Evolutionary conservation across 768 basidiomycete species (phyloP), one percentile per base, ranked within the genome.

Genomic region (Amylocystis lapponica): DNA sequence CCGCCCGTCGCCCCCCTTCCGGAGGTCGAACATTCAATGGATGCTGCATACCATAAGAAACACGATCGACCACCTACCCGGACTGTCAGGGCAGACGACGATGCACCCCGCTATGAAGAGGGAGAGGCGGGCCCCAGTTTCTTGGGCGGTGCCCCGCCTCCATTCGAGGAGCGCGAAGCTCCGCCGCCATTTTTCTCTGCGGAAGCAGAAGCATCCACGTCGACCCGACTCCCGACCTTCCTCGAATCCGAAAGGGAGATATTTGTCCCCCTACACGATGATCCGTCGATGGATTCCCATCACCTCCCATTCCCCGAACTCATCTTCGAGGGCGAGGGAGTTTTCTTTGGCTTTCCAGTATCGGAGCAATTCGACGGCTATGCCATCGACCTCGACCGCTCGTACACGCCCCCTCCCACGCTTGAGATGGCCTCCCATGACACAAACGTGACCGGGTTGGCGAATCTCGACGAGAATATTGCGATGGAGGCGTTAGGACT

Each of bases 291-390:
- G 23, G 52, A 53, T 26, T 60, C 66, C 37, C 66, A 61, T 26
- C 63, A 57, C 35, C 57, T 50, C 12, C 63, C 61, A 2, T 46
- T 54, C 29, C 42, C 53, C 51, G 62, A 58, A 14, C 61, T 64
- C 22, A 46, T 56, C 23, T 76, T 88, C 39, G 63, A 69, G 12
- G 89, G 89, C 17, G 89, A 92, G 68, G 89, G 89, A n/a, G 56
- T 66, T 5, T 58, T 79, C 11, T 92, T 88, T 63, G 89, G 89
- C 1, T 92, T 92, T 57, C 53, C 65, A 17, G 62, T 79, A 19
- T 70, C 73, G 9, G 75, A 86, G 39, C 87, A 90, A 49, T 92
- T 90, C 53, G 87, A 90, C 55, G 89, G 89, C 7, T 82, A 89
- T 58, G 71, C 77, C 1, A 81, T 85, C 48, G 78, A 83, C 26